Evolutionary conservation across 2,329 filamentous ascomycete species (phyloP), one percentile per base, ranked within the genome.

Genomic region (Eutypa lata): DNA sequence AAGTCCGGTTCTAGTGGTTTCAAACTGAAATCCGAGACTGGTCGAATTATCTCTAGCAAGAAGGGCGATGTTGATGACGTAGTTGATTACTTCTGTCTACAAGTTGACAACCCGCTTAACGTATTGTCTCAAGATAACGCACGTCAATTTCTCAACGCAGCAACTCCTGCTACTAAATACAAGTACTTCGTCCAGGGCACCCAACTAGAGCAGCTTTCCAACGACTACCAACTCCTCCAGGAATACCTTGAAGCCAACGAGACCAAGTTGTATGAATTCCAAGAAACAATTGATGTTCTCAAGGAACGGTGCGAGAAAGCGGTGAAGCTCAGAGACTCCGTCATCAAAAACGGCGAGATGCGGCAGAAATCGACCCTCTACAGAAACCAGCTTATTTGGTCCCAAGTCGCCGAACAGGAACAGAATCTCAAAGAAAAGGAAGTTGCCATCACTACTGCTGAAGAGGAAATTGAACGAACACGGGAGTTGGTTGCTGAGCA

Each of bases 81-180:
- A 47, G 87, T 91, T 42, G 94, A 99, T 68, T 95, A 90, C 68
- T 97, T 91, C 68, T 90, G 88, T 42, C 77, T 99, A 42, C 93
- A 97, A 68, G 91, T 99, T 53, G 93, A 97, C 66, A 99, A 99
- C 62, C 94, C 94, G 0, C 87, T 99, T 75, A 97, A 95, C 54
- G 89, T 97, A 7, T 79, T 99, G 18, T 96, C 92, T 1, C 94
- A 99, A 70, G 94, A 99, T 67, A 91, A 92, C 71, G 94, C 94
- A 11, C 86, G 94, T 11, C 89, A 96, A 53, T 99, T 99, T 63
- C 80, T 99, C 43, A 96, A 93, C 65, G 83, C 87, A 35, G 93
- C 94, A 13, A 89, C 85, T 2, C 83, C 91, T 0, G 76, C 82
- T 3, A 86, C 93, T 55, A 99, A 99, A 68, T 99, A 97, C 77